These are phyloP conservation scores for Geotrichum armillariae DNA, from an alignment of 1,139 yeast genomes.

Conservation along the genomic window DNA sequence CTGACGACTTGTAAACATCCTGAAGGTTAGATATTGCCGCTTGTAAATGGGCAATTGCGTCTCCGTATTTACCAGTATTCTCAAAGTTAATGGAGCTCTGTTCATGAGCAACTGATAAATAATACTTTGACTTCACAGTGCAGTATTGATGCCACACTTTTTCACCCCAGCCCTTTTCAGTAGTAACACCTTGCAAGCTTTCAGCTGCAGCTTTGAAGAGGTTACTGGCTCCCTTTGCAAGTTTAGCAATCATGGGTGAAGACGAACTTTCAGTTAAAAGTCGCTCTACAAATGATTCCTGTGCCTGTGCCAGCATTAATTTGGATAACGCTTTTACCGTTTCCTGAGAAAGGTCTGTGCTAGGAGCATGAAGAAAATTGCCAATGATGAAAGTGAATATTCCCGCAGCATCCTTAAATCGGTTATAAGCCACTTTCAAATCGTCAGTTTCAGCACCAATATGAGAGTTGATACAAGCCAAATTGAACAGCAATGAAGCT, in stretches of 20 bases:
- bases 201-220: conserved; percentile 57
- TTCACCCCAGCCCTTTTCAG: conserved; percentile 55
- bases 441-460: conserved; percentile 51
- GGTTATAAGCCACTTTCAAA: conserved; percentile 58
- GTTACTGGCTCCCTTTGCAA: conserved; percentile 61
- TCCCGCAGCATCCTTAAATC: conserved; percentile 79
- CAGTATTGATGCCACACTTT: conserved; percentile 48
- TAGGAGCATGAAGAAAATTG: conserved; percentile 88
- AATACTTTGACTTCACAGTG: conserved; percentile 47
- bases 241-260: conserved; percentile 68
- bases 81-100: conserved; percentile 55
- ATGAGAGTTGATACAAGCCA: conserved; percentile 57
- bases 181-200: conserved; percentile 45
- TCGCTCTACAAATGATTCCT: conserved; percentile 74
- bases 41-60: conserved; percentile 67
- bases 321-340: conserved; percentile 64
- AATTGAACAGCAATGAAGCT: conserved; percentile 77
- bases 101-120: conserved; percentile 51
- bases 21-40: conserved; percentile 43
- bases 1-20: conserved; percentile 30
- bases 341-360: conserved; percentile 70
- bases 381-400: conserved; percentile 70
- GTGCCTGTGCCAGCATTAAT: conserved; percentile 83
- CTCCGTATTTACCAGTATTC: conserved; percentile 61
- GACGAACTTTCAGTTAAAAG: conserved; percentile 47